A percentile compares a stretch with the other conserved stretches of the same genome.
phyloP scores from a whole-genome alignment of 2,329 filamentous ascomycete species.

The Anthostomella pinea region DNA sequence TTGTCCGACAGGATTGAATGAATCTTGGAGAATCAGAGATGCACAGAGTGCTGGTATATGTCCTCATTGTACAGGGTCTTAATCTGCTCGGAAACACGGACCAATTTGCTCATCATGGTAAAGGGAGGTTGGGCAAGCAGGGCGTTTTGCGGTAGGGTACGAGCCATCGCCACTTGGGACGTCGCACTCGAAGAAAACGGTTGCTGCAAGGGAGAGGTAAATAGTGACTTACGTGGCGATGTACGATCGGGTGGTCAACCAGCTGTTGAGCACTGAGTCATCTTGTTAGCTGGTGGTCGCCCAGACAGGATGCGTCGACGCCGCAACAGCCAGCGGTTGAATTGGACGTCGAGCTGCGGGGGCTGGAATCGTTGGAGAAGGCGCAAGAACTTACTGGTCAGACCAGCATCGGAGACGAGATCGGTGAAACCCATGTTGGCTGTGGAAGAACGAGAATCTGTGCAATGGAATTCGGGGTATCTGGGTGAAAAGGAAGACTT shows the following conservation, averaged over 20 bases:
- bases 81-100: slow-evolving; percentile 79
- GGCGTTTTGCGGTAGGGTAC: slow-evolving; percentile 16
- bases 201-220: slow-evolving; percentile 15
- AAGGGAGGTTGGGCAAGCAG: slow-evolving; percentile 27
- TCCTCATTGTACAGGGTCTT: slow-evolving; percentile 65
- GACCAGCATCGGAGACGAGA: slow-evolving; percentile 54
- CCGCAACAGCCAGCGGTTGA: not conserved
- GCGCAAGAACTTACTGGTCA: slow-evolving; percentile 43
- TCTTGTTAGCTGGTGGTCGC: slow-evolving; percentile 14
- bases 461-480: slow-evolving; percentile 26
- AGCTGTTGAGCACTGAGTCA: slow-evolving; percentile 52
- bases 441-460: slow-evolving; percentile 16
- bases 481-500: slow-evolving; percentile 23
- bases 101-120: slow-evolving; percentile 71
- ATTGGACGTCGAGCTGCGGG: slow-evolving; percentile 2
- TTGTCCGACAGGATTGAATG: no score
- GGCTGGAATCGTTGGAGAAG: slow-evolving; percentile 4
- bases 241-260: slow-evolving; percentile 66
- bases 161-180: slow-evolving; percentile 7
- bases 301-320: not conserved
- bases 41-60: slow-evolving; percentile 35
- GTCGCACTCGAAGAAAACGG: slow-evolving; percentile 9
- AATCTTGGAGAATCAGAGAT: slow-evolving; percentile 31
- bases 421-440: slow-evolving; percentile 59
- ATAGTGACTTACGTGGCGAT: slow-evolving; percentile 70